Evolutionary conservation across 192 early-diverging fungal species (phyloP).

Genomic region (Coemansia interrupta): DNA sequence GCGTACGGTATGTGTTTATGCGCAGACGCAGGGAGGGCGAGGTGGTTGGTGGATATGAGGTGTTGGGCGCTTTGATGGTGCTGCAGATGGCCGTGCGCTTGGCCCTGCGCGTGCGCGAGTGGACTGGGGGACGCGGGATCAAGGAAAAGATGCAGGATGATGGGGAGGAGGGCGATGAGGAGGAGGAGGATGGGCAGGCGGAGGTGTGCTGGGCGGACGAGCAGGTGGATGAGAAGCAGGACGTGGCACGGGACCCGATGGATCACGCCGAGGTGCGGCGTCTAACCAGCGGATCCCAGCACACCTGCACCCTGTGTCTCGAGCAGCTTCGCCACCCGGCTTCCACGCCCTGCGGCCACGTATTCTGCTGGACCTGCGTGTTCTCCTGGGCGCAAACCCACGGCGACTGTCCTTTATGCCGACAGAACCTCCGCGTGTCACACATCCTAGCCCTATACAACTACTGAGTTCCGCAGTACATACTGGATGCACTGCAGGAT

Average conservation of each 20-base stretch:
- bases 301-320: constrained; percentile 78
- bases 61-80: constrained; percentile 77
- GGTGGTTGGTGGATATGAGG: constrained; percentile 73
- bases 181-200: too few relatives aligned
- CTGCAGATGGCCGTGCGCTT: constrained; percentile 67
- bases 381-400: constrained; percentile 90
- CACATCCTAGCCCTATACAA: constrained; percentile 76
- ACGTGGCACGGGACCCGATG: background rate
- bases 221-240: background rate
- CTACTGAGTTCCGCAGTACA: constrained; percentile 44
- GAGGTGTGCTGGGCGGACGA: too few relatives aligned
- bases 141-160: background rate
- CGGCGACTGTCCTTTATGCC: constrained; percentile 91
- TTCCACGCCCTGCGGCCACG: constrained; percentile 87
- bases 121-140: constrained; percentile 16
- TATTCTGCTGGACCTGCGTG: constrained; percentile 95
- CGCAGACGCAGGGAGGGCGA: constrained; percentile 72
- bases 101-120: constrained; percentile 37
- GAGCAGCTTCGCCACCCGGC: constrained; percentile 71
- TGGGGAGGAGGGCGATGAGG: too few relatives aligned
- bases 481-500: constrained; percentile 43
- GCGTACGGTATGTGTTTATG: constrained; percentile 81
- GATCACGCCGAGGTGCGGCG: constrained; percentile 23
- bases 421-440: constrained; percentile 71
- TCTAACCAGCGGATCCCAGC: too few relatives aligned